phyloP scores from a whole-genome alignment of 2,329 filamentous ascomycete genomes.

The Colletotrichum sp. region DNA sequence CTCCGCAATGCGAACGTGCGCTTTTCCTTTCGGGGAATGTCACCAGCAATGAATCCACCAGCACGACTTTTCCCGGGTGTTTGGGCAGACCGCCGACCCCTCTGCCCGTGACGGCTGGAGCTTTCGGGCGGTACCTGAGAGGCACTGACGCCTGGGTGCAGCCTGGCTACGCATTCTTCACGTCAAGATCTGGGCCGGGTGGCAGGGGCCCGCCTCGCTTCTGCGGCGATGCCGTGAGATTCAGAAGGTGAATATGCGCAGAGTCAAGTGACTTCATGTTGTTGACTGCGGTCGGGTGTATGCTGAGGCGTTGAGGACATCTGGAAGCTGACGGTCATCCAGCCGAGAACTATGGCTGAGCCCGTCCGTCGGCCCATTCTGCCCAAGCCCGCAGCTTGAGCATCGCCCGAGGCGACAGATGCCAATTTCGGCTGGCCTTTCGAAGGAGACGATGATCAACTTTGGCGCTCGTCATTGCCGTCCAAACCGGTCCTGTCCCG shows the following conservation, averaged over 20 bases:
- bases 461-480: not conserved
- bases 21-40: conserved; percentile 6
- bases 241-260: not conserved
- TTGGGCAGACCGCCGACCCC: not conserved
- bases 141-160: not conserved
- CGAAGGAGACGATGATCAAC: not conserved
- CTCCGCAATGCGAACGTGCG: conserved; percentile 3
- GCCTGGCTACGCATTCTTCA: not conserved
- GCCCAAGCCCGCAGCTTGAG: not conserved
- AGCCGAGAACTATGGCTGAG: not conserved
- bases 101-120: not conserved
- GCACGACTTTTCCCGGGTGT: not conserved
- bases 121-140: conserved; percentile 1
- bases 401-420: not conserved
- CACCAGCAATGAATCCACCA: not conserved
- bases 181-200: not conserved
- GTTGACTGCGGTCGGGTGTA: not conserved
- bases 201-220: not conserved
- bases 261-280: conserved; percentile 15
- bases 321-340: not conserved
- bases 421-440: not conserved
- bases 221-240: not conserved
- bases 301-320: not conserved
- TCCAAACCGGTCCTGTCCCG: not conserved
- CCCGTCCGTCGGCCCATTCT: not conserved